Percentiles rank a stretch among this genome's conserved stretches.
These are phyloP conservation scores for Pleoardoris graminearum DNA, from an alignment of 2,329 filamentous ascomycete species.

Conservation along the genomic window DNA sequence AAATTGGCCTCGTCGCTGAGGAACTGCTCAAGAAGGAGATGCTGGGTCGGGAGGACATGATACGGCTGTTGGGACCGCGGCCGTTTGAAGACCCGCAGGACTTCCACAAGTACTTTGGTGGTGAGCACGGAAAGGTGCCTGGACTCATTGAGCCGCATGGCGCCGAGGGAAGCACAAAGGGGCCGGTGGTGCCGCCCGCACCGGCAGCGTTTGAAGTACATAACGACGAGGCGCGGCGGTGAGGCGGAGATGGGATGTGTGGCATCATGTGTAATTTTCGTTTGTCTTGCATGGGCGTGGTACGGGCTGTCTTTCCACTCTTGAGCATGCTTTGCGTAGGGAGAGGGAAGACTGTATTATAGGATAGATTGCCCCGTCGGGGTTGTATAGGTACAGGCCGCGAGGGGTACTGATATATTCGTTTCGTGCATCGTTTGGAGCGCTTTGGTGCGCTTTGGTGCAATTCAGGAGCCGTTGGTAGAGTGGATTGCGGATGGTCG, in stretches of 20 bases:
- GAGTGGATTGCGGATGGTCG: no score
- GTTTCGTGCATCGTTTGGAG: no score
- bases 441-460: no score
- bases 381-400: no score
- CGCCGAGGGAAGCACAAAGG: slow-evolving; percentile 39
- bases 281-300: no score
- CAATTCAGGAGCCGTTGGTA: no score
- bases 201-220: slow-evolving; percentile 24
- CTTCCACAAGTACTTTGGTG: slow-evolving; percentile 87
- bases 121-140: slow-evolving; percentile 41
- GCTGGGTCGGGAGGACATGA: slow-evolving; percentile 86
- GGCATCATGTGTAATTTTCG: background rate
- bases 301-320: no score
- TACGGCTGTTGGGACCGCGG: slow-evolving; percentile 80
- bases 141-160: slow-evolving; percentile 40
- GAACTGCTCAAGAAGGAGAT: slow-evolving; percentile 92
- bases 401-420: no score
- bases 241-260: no score
- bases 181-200: slow-evolving; percentile 38
- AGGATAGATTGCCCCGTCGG: no score
- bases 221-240: slow-evolving; percentile 12
- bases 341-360: no score
- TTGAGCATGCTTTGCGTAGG: no score
- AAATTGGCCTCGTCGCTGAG: slow-evolving; percentile 88
- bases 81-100: slow-evolving; percentile 85